Conservation (phyloP, 306 rosid genomes). For the Abrus pulchellus region DNA sequence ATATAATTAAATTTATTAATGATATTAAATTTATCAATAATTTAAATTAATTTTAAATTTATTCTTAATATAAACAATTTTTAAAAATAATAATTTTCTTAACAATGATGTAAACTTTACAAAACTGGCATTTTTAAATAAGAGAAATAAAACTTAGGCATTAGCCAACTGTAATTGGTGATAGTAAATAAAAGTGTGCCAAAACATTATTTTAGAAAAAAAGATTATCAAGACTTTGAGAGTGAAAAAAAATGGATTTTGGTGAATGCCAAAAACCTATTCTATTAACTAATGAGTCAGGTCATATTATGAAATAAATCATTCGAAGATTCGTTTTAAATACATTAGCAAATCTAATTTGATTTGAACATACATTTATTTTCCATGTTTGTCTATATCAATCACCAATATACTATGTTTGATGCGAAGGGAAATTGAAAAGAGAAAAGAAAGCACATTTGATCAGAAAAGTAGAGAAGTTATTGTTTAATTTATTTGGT, state of each 20-base stretch:
- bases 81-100: background rate
- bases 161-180: background rate
- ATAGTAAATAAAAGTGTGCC: background rate
- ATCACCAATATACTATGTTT: background rate
- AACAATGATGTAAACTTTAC: background rate
- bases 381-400: background rate
- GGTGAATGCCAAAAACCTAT: background rate
- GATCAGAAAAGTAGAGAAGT: background rate
- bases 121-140: background rate
- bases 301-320: background rate
- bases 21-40: too few species aligned
- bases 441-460: background rate
- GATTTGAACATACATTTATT: background rate
- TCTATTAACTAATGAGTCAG: slow-evolving; percentile 11
- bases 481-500: background rate
- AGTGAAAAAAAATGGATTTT: background rate
- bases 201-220: background rate
- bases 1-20: too few species aligned
- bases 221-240: background rate
- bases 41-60: too few species aligned
- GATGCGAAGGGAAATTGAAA: background rate
- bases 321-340: background rate
- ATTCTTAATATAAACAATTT: too few species aligned
- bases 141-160: background rate
- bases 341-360: background rate